Base-by-base conservation (phyloP, 2,329 filamentous ascomycete species). In the Gnomoniopsis sp. region DNA sequence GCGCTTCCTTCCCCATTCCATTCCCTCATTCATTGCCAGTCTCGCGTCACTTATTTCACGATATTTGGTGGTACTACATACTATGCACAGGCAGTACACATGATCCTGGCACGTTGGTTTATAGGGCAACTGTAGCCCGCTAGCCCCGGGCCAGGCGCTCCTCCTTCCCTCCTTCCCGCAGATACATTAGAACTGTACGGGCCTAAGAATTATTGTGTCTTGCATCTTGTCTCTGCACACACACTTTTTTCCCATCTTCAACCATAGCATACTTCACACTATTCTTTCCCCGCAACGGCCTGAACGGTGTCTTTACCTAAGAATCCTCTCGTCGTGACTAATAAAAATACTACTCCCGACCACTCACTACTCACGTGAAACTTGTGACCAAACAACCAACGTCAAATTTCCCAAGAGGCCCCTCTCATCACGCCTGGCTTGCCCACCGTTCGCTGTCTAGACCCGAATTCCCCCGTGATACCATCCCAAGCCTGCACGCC, bases 261-360 rank as follows among this genome's bases (percentile, higher is more conserved):
- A 58, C 53, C 17, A 41, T n/a, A 53, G 50, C 55, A 54, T 55
- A 23, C 22, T 26, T 22, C 17, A 43, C n/a, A n/a, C n/a, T 30
- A 57, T 26, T 30, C 49, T 23, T 49, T 22, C 51, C 49, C 49
- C 49, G 43, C 47, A 53, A 48, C 48, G 36, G 22, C 19, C 41
- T 48, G 34, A 46, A 22, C 33, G 49, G 55, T 57, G 54, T 57
- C 58, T 57, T 68, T 68, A 68, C 66, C 65, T 68, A 68, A 68
- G 60, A 64, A 46, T 54, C 60, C 58, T 59, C 62, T 33, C 56
- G 53, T 50, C 33, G 64, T 68, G 66, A 67, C 66, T 67, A 68
- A 68, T 67, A 67, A 61, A 66, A 67, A 63, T 50, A 50, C 36
- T 55, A 49, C 53, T 51, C 57, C 46, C 62, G 59, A 58, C 53